Percentiles rank a stretch among this genome's conserved stretches.
Evolutionary conservation across 2,329 filamentous ascomycete species (phyloP).

Genomic region (Cercospora brassicicola): DNA sequence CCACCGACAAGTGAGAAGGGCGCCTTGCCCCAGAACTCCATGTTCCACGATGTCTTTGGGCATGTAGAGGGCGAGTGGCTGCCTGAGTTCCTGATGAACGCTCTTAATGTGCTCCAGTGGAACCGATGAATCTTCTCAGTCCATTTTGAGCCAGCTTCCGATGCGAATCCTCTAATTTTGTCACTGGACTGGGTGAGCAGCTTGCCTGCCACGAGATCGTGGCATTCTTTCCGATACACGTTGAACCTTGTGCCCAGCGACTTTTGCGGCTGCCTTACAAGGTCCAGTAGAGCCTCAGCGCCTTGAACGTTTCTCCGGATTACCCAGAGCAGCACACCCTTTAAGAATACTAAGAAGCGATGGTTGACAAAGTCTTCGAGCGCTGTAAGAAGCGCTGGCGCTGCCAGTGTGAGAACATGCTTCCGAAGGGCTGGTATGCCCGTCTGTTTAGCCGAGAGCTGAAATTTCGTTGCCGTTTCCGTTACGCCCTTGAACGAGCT

Average conservation of each 20-base stretch:
- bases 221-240: not conserved
- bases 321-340: not conserved
- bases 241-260: not conserved
- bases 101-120: not conserved
- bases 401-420: not conserved
- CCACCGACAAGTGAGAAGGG: not conserved
- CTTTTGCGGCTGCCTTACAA: not conserved
- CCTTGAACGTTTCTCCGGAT: not conserved
- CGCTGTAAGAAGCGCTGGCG: not conserved
- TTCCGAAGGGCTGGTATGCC: not conserved
- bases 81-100: not conserved
- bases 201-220: not conserved
- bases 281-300: not conserved
- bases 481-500: not conserved
- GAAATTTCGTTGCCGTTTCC: not conserved
- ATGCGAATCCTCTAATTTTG: not conserved
- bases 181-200: not conserved
- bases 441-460: not conserved
- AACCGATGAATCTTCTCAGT: not conserved
- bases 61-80: not conserved
- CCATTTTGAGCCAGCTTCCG: not conserved
- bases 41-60: not conserved
- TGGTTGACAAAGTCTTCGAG: not conserved
- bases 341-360: not conserved
- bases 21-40: not conserved